phyloP scores from a whole-genome alignment of 148 eudicot genomes.

The Chenopodium formosanum region DNA sequence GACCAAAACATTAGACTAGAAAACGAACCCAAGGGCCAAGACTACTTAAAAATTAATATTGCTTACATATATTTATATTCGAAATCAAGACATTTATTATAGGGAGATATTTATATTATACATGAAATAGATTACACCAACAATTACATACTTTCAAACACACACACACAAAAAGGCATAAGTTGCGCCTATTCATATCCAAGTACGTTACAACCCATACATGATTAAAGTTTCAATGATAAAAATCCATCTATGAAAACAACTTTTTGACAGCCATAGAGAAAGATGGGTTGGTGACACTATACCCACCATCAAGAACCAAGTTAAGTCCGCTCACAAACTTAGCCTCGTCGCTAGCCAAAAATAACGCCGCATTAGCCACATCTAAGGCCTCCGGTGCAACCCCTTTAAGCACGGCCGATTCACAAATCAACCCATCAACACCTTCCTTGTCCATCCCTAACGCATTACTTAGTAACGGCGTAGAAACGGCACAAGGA shows the following conservation, averaged over 20 bases:
- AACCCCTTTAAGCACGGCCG: constrained; percentile 31
- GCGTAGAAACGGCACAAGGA: constrained; percentile 30
- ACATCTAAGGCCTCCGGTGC: constrained; percentile 29
- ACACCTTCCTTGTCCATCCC: constrained; percentile 9
- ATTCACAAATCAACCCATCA: constrained; percentile 21
- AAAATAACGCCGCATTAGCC: constrained; percentile 43
- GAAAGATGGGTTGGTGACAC: constrained; percentile 32
- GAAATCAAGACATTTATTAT: no score
- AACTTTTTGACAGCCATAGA: constrained; percentile 9
- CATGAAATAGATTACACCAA: no score
- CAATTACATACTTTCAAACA: no score
- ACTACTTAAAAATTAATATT: no score
- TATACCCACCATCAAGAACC: constrained; percentile 47
- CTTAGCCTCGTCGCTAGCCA: constrained; percentile 51
- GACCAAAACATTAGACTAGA: no score
- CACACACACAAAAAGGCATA: no score
- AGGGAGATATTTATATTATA: no score
- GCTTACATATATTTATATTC: no score
- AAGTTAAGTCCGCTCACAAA: constrained; percentile 48
- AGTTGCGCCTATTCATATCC: no score
- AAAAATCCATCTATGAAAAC: background rate
- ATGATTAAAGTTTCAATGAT: no score
- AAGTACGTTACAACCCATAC: no score
- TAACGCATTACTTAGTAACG: constrained; percentile 20
- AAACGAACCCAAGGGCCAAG: no score